Evolutionary conservation across 2,329 filamentous ascomycete species (phyloP), one percentile per base, ranked within the genome.

Genomic region (Neonectria faginata): DNA sequence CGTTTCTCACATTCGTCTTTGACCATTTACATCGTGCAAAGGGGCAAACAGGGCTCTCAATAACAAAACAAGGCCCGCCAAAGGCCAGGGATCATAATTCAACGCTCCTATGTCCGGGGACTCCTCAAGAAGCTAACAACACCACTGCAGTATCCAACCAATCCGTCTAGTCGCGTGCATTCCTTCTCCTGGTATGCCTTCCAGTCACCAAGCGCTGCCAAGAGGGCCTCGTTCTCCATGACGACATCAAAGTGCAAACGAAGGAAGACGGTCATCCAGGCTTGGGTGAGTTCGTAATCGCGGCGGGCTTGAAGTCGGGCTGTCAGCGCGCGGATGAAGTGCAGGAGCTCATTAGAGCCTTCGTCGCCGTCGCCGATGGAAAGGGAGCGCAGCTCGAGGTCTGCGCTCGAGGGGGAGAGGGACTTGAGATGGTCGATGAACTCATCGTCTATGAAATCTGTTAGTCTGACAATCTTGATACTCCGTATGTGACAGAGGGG

Each of bases 261-360:
- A 64, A 99, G 77, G 74, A 98, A 97, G 1, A 98, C 95, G 2
- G 91, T 90, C 94, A 99, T 98, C 95, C 96, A 99, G 0, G 94
- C 93, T 79, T 98, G 94, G 16, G 93, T 92, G 42, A 99, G 85
- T 80, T 99, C 96, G 78, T 97, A 99, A 78, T 98, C 96, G 52
- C 87, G 88, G 68, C 90, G 89, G 55, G 88, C 83, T 47, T 83
- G 80, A 57, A 98, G 82, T 12, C 91, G 85, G 58, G 82, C 84
- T 0, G 92, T 97, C 60, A 99, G 80, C 1, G 94, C 94, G n/a
- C 83, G 79, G 56, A 98, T 89, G 75, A 99, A 99, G 57, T 89
- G 85, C 1, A 90, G 82, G 18, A 97, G 82, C 78, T 98, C 96
- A 62, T 91, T 88, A 66, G 88, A 79, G 65, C 85, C 74, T 70